Evolutionary conservation across 768 basidiomycete species (phyloP).

Genomic region (Boletales sp.): DNA sequence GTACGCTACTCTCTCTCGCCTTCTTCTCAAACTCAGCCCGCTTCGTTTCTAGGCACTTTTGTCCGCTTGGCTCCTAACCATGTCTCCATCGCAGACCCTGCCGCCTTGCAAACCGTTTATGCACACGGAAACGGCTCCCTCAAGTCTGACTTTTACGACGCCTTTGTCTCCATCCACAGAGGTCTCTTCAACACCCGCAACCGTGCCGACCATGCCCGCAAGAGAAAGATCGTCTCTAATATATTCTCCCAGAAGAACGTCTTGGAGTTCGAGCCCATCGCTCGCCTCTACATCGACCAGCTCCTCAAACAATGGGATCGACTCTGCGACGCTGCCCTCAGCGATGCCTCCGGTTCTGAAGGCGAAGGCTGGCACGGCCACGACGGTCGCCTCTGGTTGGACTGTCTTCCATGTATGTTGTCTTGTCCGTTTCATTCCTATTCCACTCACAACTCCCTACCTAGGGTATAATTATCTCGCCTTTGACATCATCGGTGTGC

Average conservation of each 20-base stretch:
- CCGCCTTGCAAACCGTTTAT: slow-evolving; percentile 71
- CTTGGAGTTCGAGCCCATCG: slow-evolving; percentile 80
- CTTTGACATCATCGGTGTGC: slow-evolving; percentile 70
- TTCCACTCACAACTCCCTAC: slow-evolving; percentile 6
- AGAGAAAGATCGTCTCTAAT: slow-evolving; percentile 87
- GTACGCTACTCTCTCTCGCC: too few species aligned
- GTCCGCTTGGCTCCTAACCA: slow-evolving; percentile 76
- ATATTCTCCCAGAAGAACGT: slow-evolving; percentile 85
- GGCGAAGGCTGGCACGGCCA: slow-evolving; percentile 63
- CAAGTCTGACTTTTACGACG: slow-evolving; percentile 76
- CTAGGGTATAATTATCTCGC: slow-evolving; percentile 62
- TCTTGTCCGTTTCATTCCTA: neutral
- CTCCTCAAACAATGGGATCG: slow-evolving; percentile 76
- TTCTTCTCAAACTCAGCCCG: neutral
- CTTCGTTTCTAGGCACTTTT: slow-evolving; percentile 45
- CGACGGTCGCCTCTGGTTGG: slow-evolving; percentile 67
- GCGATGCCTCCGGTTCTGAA: slow-evolving; percentile 54
- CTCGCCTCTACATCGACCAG: slow-evolving; percentile 54
- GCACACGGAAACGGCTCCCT: slow-evolving; percentile 82
- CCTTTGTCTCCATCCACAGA: slow-evolving; percentile 70
- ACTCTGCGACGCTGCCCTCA: slow-evolving; percentile 51
- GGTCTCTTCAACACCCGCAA: slow-evolving; percentile 80
- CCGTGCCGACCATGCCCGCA: slow-evolving; percentile 76
- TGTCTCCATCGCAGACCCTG: slow-evolving; percentile 73
- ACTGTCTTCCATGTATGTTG: slow-evolving; percentile 66